Percentiles rank a stretch among this genome's conserved stretches.
phyloP scores from a whole-genome alignment of 768 basidiomycete genomes.

The Ramaria rubella region DNA sequence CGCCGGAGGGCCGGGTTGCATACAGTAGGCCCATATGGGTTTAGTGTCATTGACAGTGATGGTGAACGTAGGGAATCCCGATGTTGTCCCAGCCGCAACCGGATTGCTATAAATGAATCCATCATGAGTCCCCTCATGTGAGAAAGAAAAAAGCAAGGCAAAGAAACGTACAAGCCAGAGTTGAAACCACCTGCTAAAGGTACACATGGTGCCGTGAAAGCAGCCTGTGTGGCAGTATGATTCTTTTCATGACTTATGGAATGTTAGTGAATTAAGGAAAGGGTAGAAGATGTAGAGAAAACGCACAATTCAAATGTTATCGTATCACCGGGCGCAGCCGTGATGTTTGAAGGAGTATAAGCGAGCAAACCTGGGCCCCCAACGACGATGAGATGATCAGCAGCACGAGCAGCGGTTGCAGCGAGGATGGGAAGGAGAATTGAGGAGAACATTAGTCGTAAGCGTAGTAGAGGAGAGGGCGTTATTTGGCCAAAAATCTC shows the following conservation, averaged over 20 bases:
- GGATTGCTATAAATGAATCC: neutral
- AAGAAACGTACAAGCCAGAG: neutral
- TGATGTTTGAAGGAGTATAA: constrained; percentile 29
- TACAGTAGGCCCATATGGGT: constrained; percentile 1
- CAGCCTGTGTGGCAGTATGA: constrained; percentile 3
- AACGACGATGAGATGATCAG: neutral
- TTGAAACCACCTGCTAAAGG: constrained; percentile 21
- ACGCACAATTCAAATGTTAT: constrained; percentile 35
- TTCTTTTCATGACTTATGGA: constrained; percentile 1
- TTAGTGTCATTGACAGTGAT: neutral
- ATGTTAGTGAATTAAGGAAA: neutral
- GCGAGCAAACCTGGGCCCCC: neutral
- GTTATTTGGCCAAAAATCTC: too few species aligned
- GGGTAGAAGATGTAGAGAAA: neutral
- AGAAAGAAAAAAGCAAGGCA: neutral
- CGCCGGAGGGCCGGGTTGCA: neutral
- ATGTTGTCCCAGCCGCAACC: neutral
- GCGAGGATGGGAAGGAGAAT: neutral
- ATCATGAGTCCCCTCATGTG: neutral
- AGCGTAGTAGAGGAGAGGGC: too few species aligned
- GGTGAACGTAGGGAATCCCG: neutral
- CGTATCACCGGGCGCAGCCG: constrained; percentile 30
- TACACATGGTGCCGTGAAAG: neutral
- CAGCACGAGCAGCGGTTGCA: neutral
- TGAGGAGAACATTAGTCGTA: neutral